Evolutionary conservation across 768 basidiomycete species (phyloP).

Genomic region (Pisolithus orientalis): DNA sequence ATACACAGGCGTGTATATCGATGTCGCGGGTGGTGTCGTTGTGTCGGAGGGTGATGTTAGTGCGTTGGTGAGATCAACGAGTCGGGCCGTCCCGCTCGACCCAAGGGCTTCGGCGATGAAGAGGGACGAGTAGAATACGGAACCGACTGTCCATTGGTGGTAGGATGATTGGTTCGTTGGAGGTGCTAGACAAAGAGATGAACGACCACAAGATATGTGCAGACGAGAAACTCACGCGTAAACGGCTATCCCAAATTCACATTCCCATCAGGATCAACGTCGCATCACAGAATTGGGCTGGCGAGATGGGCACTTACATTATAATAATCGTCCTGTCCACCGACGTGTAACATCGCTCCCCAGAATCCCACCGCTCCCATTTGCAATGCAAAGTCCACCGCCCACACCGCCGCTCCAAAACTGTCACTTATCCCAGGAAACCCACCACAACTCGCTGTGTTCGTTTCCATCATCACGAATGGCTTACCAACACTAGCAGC

Average conservation of each 20-base stretch:
- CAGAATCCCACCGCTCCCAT: constrained; percentile 46
- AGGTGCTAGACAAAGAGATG: constrained; percentile 25
- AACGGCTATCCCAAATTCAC: constrained; percentile 33
- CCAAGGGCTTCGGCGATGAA: constrained; percentile 34
- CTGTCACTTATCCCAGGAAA: constrained; percentile 45
- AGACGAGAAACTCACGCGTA: constrained; percentile 30
- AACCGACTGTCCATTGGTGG: constrained; percentile 35
- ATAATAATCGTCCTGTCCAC: constrained; percentile 45
- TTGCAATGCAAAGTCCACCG: constrained; percentile 41
- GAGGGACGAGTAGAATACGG: constrained; percentile 35
- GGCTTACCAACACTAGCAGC: constrained; percentile 31
- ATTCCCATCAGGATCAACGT: not conserved
- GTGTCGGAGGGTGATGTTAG: constrained; percentile 9
- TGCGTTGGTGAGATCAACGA: constrained; percentile 29
- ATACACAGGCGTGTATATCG: constrained; percentile 35
- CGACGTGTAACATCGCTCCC: constrained; percentile 40
- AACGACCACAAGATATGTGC: not conserved
- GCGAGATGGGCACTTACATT: constrained; percentile 33
- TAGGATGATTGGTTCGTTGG: constrained; percentile 34
- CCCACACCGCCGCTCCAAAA: constrained; percentile 48
- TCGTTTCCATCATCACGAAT: constrained; percentile 50
- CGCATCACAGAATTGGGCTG: not conserved
- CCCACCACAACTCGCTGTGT: constrained; percentile 50
- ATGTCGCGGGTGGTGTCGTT: not conserved
- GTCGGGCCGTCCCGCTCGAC: constrained; percentile 26